Base-by-base conservation (phyloP, 2,329 filamentous ascomycete species). In the Alternaria conjuncta region DNA sequence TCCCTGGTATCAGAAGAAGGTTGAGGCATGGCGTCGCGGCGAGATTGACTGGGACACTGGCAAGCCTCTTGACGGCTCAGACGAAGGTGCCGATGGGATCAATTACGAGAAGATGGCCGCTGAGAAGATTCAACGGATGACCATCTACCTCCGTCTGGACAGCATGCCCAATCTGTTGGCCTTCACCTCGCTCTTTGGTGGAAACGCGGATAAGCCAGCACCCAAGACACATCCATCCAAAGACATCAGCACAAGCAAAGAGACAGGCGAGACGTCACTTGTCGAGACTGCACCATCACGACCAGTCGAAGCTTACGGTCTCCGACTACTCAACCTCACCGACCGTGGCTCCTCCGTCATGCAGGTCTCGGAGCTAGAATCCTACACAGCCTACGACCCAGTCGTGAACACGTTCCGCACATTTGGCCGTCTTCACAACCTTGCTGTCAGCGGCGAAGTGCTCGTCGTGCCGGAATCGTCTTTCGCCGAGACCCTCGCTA, bases 301-400 rank as follows among this genome's bases (percentile, higher is more conserved):
- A 9, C 86, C 88, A 1, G 84, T 95, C 1, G 87, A 92, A 73
- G 90, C 94, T 0, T 93, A 97, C 72, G 95, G 94, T 30, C 82
- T 97, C n/a, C 91, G 94, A 13, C 86, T 98, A 15, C 82, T 96
- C 53, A 92, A 96, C 75, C 87, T 98, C 12, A 96, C 93, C 0
- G 94, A 97, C 72, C 93, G 95, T 86, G 92, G 93, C 45, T 97
- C 95, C 1, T 94, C 94, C 18, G 95, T 97, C 71, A 98, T 98
- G 95, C 91, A 93, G 71, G 93, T 97, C 11, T 90, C 93, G 0
- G 93, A 96, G 74, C 86, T 90, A 4, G 91, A 94, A 43, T 92
- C 96, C 53, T 87, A 80, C 79, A 84, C 76, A 67, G 84, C 70
- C 69, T 78, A 69, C 72, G 95, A 98, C 73, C 93, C 95, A 0